Evolutionary conservation across 257 asterid species (phyloP).

Genomic region (Solanum bulbocastanum): DNA sequence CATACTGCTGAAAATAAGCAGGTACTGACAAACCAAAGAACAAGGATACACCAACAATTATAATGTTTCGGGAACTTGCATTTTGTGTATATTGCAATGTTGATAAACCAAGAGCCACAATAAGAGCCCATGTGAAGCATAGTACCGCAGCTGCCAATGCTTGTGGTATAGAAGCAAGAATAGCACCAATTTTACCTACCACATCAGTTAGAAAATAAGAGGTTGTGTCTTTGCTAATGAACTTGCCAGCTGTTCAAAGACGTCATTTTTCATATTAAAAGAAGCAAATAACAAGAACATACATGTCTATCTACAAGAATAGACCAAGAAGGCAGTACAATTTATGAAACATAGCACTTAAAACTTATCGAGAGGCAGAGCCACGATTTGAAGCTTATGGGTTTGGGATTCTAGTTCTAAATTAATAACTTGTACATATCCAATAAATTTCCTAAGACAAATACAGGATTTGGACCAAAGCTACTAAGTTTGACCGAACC

Average conservation of each 20-base stretch:
- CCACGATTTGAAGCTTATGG: background rate
- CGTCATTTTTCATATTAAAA: background rate
- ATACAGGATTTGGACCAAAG: background rate
- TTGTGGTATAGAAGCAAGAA: slow-evolving; percentile 92
- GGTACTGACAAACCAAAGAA: slow-evolving; percentile 94
- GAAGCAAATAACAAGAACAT: background rate
- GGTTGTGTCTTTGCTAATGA: background rate
- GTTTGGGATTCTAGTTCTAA: background rate
- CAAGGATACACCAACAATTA: slow-evolving; percentile 76
- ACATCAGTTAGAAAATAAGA: background rate
- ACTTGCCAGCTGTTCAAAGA: background rate
- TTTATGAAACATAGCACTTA: background rate
- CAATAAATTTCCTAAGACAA: background rate
- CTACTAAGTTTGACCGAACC: background rate
- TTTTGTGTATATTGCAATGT: slow-evolving; percentile 68
- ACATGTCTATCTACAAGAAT: background rate
- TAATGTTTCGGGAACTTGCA: slow-evolving; percentile 71
- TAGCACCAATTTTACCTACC: slow-evolving; percentile 88
- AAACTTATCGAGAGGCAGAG: background rate
- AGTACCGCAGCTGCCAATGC: slow-evolving; percentile 92
- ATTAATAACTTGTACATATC: background rate
- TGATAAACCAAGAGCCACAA: slow-evolving; percentile 75
- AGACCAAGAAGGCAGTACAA: background rate
- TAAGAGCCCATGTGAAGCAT: slow-evolving; percentile 86
- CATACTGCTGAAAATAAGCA: slow-evolving; percentile 82